phyloP scores from a whole-genome alignment of 305 asterid species.

The Petunia hybrid region DNA sequence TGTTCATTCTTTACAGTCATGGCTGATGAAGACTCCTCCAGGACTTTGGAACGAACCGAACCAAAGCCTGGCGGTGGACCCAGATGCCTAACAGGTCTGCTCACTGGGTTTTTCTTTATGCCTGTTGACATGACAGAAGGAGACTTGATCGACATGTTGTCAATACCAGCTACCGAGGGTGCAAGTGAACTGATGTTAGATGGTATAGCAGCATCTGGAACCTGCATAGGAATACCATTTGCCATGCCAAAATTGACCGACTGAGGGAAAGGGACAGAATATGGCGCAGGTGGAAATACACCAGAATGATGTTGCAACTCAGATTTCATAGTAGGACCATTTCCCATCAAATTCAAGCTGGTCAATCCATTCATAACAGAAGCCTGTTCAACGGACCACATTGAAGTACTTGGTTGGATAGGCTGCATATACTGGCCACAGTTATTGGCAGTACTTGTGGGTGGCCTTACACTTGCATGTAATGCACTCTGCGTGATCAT shows the following conservation, averaged over 20 bases:
- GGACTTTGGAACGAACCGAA: slow-evolving; percentile 68
- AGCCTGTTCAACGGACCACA: slow-evolving; percentile 61
- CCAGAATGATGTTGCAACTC: slow-evolving; percentile 61
- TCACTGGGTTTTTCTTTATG: slow-evolving; percentile 80
- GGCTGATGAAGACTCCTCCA: slow-evolving; percentile 59
- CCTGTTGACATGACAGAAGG: slow-evolving; percentile 59
- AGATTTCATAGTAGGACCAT: slow-evolving; percentile 48
- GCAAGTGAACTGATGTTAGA: slow-evolving; percentile 56
- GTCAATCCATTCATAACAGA: slow-evolving; percentile 58
- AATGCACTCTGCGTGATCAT: slow-evolving; percentile 49
- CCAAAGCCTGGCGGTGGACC: slow-evolving; percentile 99
- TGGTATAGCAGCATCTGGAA: slow-evolving; percentile 55
- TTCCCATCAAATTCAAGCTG: slow-evolving; percentile 61
- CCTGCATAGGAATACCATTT: slow-evolving; percentile 50
- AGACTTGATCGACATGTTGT: slow-evolving; percentile 49
- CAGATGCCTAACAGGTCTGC: slow-evolving; percentile 81
- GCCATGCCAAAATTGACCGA: slow-evolving; percentile 46
- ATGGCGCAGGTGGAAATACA: slow-evolving; percentile 54
- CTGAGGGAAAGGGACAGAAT: slow-evolving; percentile 60
- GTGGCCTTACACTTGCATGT: slow-evolving; percentile 47
- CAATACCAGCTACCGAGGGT: slow-evolving; percentile 52
- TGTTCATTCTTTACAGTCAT: slow-evolving; percentile 55
- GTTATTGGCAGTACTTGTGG: slow-evolving; percentile 45
- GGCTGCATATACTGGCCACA: slow-evolving; percentile 57
- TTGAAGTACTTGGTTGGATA: slow-evolving; percentile 50